Percentiles rank a stretch among this genome's conserved stretches.
phyloP scores from a whole-genome alignment of 2,329 filamentous ascomycete species.

The Ophiocordyceps unilateralis region DNA sequence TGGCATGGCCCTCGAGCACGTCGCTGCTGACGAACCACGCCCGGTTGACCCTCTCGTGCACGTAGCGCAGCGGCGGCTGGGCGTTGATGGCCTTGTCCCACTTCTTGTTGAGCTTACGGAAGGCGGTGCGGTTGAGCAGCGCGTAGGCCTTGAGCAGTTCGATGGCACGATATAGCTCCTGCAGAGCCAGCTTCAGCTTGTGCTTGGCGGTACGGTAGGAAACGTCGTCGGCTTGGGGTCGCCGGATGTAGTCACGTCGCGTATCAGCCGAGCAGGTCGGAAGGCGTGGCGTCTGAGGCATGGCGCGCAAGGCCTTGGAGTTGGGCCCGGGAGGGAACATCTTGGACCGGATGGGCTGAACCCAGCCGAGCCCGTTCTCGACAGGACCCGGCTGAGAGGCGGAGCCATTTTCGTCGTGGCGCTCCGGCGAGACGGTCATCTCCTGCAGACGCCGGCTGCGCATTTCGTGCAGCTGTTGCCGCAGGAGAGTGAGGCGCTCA shows the following conservation, averaged over 20 bases:
- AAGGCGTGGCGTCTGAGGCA: slow-evolving; percentile 32
- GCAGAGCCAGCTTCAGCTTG: slow-evolving; percentile 77
- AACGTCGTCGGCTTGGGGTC: slow-evolving; percentile 35
- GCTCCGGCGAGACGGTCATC: slow-evolving; percentile 25
- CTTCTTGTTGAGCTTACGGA: slow-evolving; percentile 97
- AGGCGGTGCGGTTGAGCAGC: slow-evolving; percentile 77
- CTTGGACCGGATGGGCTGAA: slow-evolving; percentile 35
- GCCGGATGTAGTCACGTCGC: slow-evolving; percentile 33
- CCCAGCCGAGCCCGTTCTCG: slow-evolving; percentile 19
- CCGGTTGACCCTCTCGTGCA: slow-evolving; percentile 81
- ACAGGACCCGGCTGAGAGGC: slow-evolving; percentile 6
- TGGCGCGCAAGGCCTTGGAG: slow-evolving; percentile 38
- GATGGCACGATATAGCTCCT: slow-evolving; percentile 83
- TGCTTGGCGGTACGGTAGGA: slow-evolving; percentile 77
- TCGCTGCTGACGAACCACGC: slow-evolving; percentile 87
- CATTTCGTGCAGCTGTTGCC: slow-evolving; percentile 86
- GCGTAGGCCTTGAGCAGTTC: slow-evolving; percentile 88
- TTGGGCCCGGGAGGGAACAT: slow-evolving; percentile 41
- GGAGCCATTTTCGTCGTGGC: slow-evolving; percentile 14
- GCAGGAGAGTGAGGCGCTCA: slow-evolving; percentile 49
- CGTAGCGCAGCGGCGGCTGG: slow-evolving; percentile 60
- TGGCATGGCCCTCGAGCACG: slow-evolving; percentile 63
- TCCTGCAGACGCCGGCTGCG: slow-evolving; percentile 66
- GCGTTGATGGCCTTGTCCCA: slow-evolving; percentile 84
- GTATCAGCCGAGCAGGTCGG: slow-evolving; percentile 13